Evolutionary conservation across 805 yeast species (phyloP), one percentile per base, ranked within the genome.

Genomic region (Metschnikowia arizonensis): DNA sequence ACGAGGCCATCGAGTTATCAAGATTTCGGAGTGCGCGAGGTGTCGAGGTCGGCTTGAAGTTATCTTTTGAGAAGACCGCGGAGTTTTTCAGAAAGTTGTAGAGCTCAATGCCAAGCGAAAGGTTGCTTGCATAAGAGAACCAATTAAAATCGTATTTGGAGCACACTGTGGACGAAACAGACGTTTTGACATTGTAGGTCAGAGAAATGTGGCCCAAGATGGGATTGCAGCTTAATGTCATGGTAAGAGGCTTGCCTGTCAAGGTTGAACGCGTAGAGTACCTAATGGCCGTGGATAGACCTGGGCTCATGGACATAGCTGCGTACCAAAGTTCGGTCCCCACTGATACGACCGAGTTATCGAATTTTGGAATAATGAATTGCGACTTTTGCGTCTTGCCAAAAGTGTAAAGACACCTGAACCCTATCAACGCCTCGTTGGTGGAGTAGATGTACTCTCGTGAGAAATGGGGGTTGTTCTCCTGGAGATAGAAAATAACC

Each of bases 291-390:
- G 95, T 79, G 0, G 96, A 87, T 15, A 90, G 61, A 0, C 97
- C 98, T 0, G 97, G 97, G 48, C 91, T 83, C 76, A 88, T 83
- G 37, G 86, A 83, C 36, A 76, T 63, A 0, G 88, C 79, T 1
- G 96, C 96, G 54, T 85, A 85, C 91, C 96, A 93, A 3, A 88
- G 52, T 65, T 93, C 99, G 8, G 85, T 78, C 0, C 99, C 99
- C 0, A 87, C 54, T 0, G 89, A 81, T 1, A 81, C 74, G 35
- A 80, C 80, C 11, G 93, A 82, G 47, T 79, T 79, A 56, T 78
- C 82, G 54, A 79, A 69, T 18, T 66, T 67, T 26, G 73, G 72
- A 2, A 66, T 38, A 35, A 42, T 31, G 10, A 26, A 32, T 33
- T 40, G 50, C 33, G 23, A 33, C 38, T 33, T 45, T 21, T 28